Conservation (phyloP, 73 alveolate genomes). For the Symbiodinium pilosum region DNA sequence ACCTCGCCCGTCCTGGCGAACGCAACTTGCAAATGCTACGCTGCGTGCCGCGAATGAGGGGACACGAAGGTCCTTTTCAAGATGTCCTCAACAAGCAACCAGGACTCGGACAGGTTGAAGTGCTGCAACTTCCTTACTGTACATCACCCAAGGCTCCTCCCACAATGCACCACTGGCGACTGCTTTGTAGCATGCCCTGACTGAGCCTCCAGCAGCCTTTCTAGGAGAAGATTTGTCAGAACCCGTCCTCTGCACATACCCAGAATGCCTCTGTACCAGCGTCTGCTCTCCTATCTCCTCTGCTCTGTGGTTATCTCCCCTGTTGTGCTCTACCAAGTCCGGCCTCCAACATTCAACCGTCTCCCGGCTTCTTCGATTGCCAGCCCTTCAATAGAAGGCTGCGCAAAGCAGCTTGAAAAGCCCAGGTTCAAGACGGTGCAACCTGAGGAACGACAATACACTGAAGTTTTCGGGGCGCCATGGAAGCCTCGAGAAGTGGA, state of each 20-base stretch:
- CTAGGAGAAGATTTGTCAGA: constrained; percentile 59
- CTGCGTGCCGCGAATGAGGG: no score
- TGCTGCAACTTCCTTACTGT: constrained; percentile 32
- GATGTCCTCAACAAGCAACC: constrained; percentile 74
- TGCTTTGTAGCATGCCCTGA: no score
- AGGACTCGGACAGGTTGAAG: constrained; percentile 35
- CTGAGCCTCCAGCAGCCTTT: neutral
- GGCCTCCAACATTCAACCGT: constrained; percentile 50
- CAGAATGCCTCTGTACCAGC: neutral
- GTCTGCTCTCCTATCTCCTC: neutral
- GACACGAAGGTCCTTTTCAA: constrained; percentile 1
- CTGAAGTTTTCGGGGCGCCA: no score
- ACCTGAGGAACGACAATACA: neutral
- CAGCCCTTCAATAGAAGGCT: constrained; percentile 67
- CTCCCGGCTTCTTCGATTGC: constrained; percentile 69
- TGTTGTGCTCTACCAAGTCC: no score
- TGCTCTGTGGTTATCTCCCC: neutral
- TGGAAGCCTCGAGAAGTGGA: no score
- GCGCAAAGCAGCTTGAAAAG: constrained; percentile 69
- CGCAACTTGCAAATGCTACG: neutral
- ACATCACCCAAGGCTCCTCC: no score
- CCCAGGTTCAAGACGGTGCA: constrained; percentile 85
- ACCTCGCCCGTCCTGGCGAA: constrained; percentile 3
- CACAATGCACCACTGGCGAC: no score
- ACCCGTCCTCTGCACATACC: constrained; percentile 30